These are phyloP conservation scores for Paramecium caudatum DNA, from an alignment of 73 alveolate genomes.

Conservation along the genomic window DNA sequence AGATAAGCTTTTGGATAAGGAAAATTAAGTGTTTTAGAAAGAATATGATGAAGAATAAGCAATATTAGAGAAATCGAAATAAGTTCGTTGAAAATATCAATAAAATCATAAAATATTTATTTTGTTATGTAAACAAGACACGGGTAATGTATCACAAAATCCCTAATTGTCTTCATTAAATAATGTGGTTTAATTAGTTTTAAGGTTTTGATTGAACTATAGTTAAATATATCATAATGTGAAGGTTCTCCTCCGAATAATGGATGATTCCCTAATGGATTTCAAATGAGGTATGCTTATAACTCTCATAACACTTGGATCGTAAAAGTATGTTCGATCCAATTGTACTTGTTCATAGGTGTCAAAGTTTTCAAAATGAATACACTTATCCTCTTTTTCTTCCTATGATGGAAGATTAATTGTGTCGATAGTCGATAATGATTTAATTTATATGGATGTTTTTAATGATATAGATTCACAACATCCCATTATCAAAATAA, in stretches of 20 bases:
- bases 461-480: neutral
- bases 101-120: too few species aligned
- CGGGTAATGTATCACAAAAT: too few species aligned
- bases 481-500: conserved; percentile 17
- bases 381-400: neutral
- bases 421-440: neutral
- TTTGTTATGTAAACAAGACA: too few species aligned
- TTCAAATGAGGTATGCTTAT: neutral
- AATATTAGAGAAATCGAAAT: too few species aligned
- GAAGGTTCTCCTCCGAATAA: neutral
- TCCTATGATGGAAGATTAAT: neutral
- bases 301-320: neutral
- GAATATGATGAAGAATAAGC: too few species aligned
- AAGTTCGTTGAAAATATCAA: too few species aligned
- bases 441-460: neutral
- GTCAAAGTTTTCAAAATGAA: neutral
- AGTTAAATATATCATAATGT: too few species aligned
- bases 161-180: too few species aligned
- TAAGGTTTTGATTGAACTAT: too few species aligned
- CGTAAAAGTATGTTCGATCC: neutral
- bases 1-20: too few species aligned
- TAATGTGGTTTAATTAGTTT: too few species aligned
- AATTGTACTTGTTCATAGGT: neutral
- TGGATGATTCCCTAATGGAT: neutral
- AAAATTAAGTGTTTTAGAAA: too few species aligned